These are phyloP conservation scores for Strobilomyces confusus DNA, from an alignment of 768 basidiomycete genomes.

Conservation along the genomic window DNA sequence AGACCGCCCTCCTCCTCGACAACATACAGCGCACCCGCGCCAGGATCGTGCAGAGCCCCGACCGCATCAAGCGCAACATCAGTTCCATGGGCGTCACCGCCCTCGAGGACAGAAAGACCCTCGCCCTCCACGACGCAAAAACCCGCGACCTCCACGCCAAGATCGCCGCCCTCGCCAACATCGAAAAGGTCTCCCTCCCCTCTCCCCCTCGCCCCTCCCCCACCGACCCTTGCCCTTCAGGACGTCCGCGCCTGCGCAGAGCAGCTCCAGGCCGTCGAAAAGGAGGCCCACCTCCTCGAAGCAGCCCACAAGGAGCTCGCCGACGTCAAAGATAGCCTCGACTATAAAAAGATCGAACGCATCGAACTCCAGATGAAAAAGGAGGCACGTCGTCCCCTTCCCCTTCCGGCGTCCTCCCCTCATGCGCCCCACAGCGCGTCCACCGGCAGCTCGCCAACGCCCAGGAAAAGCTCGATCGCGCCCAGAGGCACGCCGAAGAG, in stretches of 20 bases:
- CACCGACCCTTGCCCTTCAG: slow-evolving; percentile 33
- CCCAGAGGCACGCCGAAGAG: slow-evolving; percentile 76
- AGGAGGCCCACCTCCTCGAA: slow-evolving; percentile 62
- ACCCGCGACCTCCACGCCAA: slow-evolving; percentile 74
- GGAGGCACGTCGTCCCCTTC: slow-evolving; percentile 45
- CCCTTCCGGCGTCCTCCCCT: background rate
- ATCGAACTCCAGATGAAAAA: slow-evolving; percentile 63
- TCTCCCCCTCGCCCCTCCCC: background rate
- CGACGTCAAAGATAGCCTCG: slow-evolving; percentile 63
- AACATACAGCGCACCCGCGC: slow-evolving; percentile 59
- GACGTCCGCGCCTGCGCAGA: slow-evolving; percentile 70
- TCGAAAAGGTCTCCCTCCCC: slow-evolving; percentile 65
- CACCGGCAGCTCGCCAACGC: slow-evolving; percentile 78
- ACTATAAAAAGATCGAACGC: slow-evolving; percentile 70
- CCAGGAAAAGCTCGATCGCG: slow-evolving; percentile 74
- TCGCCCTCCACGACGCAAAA: slow-evolving; percentile 66
- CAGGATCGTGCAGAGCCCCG: slow-evolving; percentile 88
- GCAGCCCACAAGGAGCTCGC: slow-evolving; percentile 61
- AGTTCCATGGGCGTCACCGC: slow-evolving; percentile 65
- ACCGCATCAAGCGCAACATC: slow-evolving; percentile 82
- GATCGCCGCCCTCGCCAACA: slow-evolving; percentile 61
- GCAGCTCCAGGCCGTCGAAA: slow-evolving; percentile 70
- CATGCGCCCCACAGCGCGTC: slow-evolving; percentile 53
- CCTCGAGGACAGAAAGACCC: slow-evolving; percentile 64
- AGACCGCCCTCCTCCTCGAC: slow-evolving; percentile 56